Conservation (phyloP, 2,329 filamentous ascomycete species). For the Colletotrichum karsti region DNA sequence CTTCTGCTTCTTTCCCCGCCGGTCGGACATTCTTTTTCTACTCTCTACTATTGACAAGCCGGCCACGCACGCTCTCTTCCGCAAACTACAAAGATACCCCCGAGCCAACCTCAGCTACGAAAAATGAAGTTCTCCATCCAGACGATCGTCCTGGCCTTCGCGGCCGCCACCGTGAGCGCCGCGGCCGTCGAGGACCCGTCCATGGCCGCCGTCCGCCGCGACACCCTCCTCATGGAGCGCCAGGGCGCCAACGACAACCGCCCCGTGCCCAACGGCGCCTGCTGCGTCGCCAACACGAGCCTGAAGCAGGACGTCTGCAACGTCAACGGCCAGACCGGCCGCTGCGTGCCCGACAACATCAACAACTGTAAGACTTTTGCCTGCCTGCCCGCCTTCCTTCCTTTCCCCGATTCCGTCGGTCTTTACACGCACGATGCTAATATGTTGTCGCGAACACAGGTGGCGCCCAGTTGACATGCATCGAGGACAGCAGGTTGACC, state of each 20-base stretch:
- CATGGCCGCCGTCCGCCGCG: constrained; percentile 33
- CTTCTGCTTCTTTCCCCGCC: constrained; percentile 25
- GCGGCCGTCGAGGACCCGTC: constrained; percentile 30
- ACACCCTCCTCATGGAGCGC: constrained; percentile 33
- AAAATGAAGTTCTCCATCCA: constrained; percentile 40
- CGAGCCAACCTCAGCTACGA: background rate
- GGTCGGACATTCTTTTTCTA: constrained; percentile 17
- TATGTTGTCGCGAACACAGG: constrained; percentile 22
- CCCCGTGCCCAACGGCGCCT: constrained; percentile 42
- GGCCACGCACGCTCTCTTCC: background rate
- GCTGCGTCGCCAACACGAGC: constrained; percentile 43
- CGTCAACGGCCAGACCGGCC: constrained; percentile 41
- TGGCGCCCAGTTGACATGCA: constrained; percentile 35
- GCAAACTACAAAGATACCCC: background rate
- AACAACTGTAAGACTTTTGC: constrained; percentile 40
- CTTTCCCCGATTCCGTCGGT: too few relatives aligned
- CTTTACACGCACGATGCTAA: background rate
- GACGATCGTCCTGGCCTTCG: constrained; percentile 35
- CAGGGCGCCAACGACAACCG: constrained; percentile 45
- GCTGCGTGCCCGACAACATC: constrained; percentile 43
- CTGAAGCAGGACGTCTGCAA: constrained; percentile 47
- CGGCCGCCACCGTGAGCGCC: constrained; percentile 32
- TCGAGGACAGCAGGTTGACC: constrained; percentile 35
- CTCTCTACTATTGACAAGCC: background rate
- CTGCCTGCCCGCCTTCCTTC: background rate